Evolutionary conservation across 306 rosid genomes (phyloP).

Genomic region (Carpinus fangiana): DNA sequence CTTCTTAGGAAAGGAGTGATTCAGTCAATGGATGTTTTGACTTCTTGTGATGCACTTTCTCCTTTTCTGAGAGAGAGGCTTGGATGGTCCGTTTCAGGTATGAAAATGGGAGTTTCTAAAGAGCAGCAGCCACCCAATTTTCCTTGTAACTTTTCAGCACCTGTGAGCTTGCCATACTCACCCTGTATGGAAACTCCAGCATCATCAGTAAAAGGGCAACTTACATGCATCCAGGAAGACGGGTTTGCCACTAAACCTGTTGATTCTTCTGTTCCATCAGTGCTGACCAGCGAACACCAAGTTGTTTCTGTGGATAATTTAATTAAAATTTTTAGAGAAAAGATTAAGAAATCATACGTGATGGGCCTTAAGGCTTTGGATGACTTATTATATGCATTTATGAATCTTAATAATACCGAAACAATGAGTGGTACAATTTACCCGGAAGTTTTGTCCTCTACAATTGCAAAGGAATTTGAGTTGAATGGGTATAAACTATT

Average conservation of each 20-base stretch:
- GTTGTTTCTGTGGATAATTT: slow-evolving; percentile 22
- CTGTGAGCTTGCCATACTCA: not conserved
- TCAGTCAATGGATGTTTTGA: slow-evolving; percentile 56
- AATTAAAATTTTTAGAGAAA: slow-evolving; percentile 21
- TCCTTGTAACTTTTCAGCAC: not conserved
- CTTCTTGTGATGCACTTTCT: slow-evolving; percentile 41
- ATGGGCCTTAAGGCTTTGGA: slow-evolving; percentile 21
- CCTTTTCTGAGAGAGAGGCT: slow-evolving; percentile 35
- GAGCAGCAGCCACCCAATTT: not conserved
- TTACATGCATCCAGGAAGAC: not conserved
- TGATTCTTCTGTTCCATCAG: slow-evolving; percentile 17
- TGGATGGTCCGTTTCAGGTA: slow-evolving; percentile 13
- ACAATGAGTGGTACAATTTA: not conserved
- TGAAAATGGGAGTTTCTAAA: not conserved
- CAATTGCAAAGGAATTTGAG: slow-evolving; percentile 18
- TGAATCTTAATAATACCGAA: slow-evolving; percentile 21
- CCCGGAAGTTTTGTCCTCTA: slow-evolving; percentile 22
- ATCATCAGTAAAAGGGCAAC: slow-evolving; percentile 13
- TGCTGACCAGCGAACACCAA: not conserved
- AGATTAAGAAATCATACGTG: slow-evolving; percentile 15
- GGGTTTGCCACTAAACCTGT: not conserved
- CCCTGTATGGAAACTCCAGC: slow-evolving; percentile 1
- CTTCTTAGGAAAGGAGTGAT: slow-evolving; percentile 61
- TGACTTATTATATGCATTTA: slow-evolving; percentile 16
- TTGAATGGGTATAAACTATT: slow-evolving; percentile 33